Base-by-base conservation (phyloP, 495 filamentous ascomycete species). In the Podospora pseudopauciseta region DNA sequence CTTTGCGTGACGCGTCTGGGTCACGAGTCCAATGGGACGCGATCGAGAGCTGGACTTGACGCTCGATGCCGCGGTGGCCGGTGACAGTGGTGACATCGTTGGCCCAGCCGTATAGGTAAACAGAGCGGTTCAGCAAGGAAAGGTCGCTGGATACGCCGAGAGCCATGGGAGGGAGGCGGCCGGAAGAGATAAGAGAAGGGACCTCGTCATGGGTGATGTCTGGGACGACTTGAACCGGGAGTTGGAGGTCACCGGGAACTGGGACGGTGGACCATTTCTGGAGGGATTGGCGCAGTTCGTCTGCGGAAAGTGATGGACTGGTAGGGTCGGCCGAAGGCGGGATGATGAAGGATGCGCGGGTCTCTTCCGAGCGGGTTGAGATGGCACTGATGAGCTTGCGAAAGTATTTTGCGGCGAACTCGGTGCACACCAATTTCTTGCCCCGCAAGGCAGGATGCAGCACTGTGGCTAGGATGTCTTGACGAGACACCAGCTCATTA, bases 351-450 rank as follows among this genome's bases (percentile, higher is more conserved):
- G 64, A 20, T 6, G 77, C 78, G 23, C 81, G 71, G 4, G 28
- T 59, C 19, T 81, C 79, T 65, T 83, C 81, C 1, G 75, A 80
- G 44, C 71, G 65, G 0, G 76, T 80, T 0, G 78, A 76, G 4
- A 83, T 77, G 27, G 79, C 74, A 32, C 61, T 72, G 49, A 83
- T 76, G 53, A 83, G 72, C 34, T 75, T 70, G 56, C 75, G 76
- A 61, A 83, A 81, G 54, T 81, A 78, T 15, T 70, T 64, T 18
- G 77, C 76, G 2, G 79, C 81, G 7, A 70, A 72, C 13, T 63
- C 27, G 0, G 81, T 81, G 66, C 77, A 80, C 11, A 82, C 73
- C 39, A 83, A 71, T 55, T 71, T 73, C 18, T 74, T 74, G 0
- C 79, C 76, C 2, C 68, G 63, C 5, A 83, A 60, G 11, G 75